Base-by-base conservation (phyloP, 306 rosid genomes). In the Cicer bijugum region DNA sequence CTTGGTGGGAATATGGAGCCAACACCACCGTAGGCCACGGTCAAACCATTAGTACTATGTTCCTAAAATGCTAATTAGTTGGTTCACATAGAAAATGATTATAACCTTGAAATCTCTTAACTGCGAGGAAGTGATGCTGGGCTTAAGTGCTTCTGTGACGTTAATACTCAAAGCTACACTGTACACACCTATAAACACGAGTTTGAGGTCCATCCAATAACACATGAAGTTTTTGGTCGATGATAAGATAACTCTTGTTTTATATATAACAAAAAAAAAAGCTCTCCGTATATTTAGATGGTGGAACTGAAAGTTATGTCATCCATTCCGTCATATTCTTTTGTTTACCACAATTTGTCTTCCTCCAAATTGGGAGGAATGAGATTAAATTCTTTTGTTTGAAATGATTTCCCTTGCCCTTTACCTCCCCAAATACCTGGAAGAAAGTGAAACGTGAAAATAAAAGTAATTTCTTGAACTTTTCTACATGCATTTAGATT, bases 361-460 rank as follows among this genome's bases (percentile, higher is more conserved):
- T 46, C 12, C 14, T 46, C 33, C 33, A 23, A 23, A 23, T 46
- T 12, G 0, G 14, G 6, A 0, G 12, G 7, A 47, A 11, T 47
- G 16, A 47, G 52, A 3, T 47, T 5, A n/a, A n/a, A n/a, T n/a
- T n/a, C n/a, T n/a, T n/a, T n/a, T 44, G 98, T 93, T 85, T 93
- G 98, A 87, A 93, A 93, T 72, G 98, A 76, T 81, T 93, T 93
- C 66, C 98, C 98, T 81, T 91, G 98, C 70, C 98, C 98, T 82
- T 93, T 91, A 70, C 98, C 98, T 80, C 98, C 98, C 98, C 98
- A 93, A 77, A 93, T 83, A 63, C 98, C 98, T 93, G 79, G 6
- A 76, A 78, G 50, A 71, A 33, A 37, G 59, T 42, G 48, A 45
- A 71, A 33, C 17, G 59, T 42, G 48, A 45, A 75, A 72, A 7